A percentile compares a stretch with the other conserved stretches of the same genome.
Evolutionary conservation across 345 rosid species (phyloP).

Genomic region (Eucalyptus paniculata): DNA sequence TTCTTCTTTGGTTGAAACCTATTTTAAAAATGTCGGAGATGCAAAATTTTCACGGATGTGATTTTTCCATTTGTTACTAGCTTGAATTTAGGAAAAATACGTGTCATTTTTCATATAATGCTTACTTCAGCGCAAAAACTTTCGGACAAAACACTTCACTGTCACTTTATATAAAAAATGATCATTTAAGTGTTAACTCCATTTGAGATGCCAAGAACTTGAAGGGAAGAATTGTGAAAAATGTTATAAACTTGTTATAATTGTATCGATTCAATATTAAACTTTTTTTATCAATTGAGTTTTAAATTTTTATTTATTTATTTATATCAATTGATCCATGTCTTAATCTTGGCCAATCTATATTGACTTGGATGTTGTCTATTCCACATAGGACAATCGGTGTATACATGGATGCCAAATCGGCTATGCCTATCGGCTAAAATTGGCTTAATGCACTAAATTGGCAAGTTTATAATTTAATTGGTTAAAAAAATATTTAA

Average conservation of each 20-base stretch:
- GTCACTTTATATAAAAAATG: background rate
- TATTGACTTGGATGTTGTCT: too few species aligned
- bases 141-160: fast-evolving
- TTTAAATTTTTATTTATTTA: too few species aligned
- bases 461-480: fast-evolving
- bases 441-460: too few species aligned
- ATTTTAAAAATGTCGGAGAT: background rate
- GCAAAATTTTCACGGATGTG: background rate
- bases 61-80: background rate
- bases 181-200: background rate
- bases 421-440: fast-evolving
- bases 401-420: too few species aligned
- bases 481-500: too few species aligned
- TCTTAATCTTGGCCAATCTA: background rate
- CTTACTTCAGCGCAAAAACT: fast-evolving
- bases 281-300: too few species aligned
- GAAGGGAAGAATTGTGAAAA: background rate
- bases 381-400: too few species aligned
- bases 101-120: too few species aligned
- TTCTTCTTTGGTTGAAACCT: background rate
- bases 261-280: too few species aligned
- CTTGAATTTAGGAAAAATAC: background rate
- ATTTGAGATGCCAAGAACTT: background rate
- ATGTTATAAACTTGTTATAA: too few species aligned
- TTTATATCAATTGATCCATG: fast-evolving